Percentiles rank a stretch among this genome's conserved stretches.
Evolutionary conservation across 2,329 filamentous ascomycete species (phyloP).

Genomic region (Beauveria sp.): DNA sequence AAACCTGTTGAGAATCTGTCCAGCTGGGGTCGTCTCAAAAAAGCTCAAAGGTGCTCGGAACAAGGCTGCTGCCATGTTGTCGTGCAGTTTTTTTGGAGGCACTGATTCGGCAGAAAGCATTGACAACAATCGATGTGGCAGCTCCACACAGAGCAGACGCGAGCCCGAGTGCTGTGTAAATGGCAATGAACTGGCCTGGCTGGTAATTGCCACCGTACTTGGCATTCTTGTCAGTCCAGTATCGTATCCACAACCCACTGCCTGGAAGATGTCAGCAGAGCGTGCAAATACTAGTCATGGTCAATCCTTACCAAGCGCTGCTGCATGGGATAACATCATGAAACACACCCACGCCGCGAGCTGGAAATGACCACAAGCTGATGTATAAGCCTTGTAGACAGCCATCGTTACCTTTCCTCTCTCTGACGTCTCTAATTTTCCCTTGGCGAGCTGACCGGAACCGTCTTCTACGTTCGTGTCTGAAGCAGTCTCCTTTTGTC

Average conservation of each 20-base stretch:
- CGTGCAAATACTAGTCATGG: conserved; percentile 7
- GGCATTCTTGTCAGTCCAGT: conserved; percentile 73
- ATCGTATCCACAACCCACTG: conserved; percentile 79
- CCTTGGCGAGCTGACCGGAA: conserved; percentile 62
- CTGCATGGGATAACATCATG: conserved; percentile 69
- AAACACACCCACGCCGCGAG: conserved; percentile 68
- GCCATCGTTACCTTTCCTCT: conserved; percentile 88
- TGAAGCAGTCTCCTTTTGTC: conserved; percentile 26
- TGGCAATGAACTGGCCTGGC: conserved; percentile 75
- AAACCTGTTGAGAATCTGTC: conserved; percentile 83
- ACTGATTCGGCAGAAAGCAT: conserved; percentile 96
- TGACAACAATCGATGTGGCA: conserved; percentile 78
- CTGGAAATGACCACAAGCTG: conserved; percentile 73
- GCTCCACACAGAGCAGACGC: conserved; percentile 72
- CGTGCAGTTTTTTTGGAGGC: conserved; percentile 87
- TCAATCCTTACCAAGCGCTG: conserved; percentile 55
- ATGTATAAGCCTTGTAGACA: conserved; percentile 84
- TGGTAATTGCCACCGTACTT: conserved; percentile 56
- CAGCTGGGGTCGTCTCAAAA: conserved; percentile 86
- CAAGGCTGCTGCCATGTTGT: conserved; percentile 85
- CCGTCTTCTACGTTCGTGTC: conserved; percentile 68
- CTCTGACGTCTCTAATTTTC: conserved; percentile 72
- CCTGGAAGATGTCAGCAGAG: conserved; percentile 30
- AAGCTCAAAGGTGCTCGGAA: conserved; percentile 93
- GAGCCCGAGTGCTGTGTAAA: conserved; percentile 84